A percentile compares a stretch with the other conserved stretches of the same genome.
These are phyloP conservation scores for Sugiyamaella sp. DNA, from an alignment of 1,139 yeast species.

Conservation along the genomic window DNA sequence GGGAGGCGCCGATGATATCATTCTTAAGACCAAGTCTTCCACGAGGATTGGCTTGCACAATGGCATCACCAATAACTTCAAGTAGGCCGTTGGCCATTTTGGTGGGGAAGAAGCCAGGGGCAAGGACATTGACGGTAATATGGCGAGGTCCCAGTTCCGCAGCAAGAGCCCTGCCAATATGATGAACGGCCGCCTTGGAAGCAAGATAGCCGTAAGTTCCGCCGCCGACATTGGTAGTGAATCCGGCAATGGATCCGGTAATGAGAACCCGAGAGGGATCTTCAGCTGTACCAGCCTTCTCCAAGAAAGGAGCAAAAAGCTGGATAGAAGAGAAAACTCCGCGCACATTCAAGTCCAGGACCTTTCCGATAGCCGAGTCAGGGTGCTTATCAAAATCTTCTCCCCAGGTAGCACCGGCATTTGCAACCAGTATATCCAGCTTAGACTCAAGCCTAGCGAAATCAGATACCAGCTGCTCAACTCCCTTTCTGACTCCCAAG, in stretches of 20 bases:
- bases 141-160: constrained; percentile 66
- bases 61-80: constrained; percentile 53
- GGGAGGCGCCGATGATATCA: constrained; percentile 61
- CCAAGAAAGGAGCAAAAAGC: constrained; percentile 60
- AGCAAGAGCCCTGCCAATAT: constrained; percentile 66
- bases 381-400: constrained; percentile 65
- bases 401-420: constrained; percentile 87
- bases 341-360: constrained; percentile 63
- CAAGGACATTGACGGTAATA: constrained; percentile 67
- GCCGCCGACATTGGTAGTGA: constrained; percentile 52
- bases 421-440: constrained; percentile 69
- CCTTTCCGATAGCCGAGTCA: constrained; percentile 63
- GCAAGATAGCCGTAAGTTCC: constrained; percentile 74
- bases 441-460: constrained; percentile 47
- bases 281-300: constrained; percentile 54
- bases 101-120: constrained; percentile 80
- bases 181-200: constrained; percentile 78
- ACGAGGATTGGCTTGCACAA: constrained; percentile 57
- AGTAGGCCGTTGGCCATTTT: constrained; percentile 75
- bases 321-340: constrained; percentile 76
- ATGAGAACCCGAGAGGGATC: constrained; percentile 71
- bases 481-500: constrained; percentile 56
- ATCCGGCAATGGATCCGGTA: constrained; percentile 61
- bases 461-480: constrained; percentile 50
- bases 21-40: constrained; percentile 63